Evolutionary conservation across 805 yeast genomes (phyloP).

Genomic region (Yarrowia sp.): DNA sequence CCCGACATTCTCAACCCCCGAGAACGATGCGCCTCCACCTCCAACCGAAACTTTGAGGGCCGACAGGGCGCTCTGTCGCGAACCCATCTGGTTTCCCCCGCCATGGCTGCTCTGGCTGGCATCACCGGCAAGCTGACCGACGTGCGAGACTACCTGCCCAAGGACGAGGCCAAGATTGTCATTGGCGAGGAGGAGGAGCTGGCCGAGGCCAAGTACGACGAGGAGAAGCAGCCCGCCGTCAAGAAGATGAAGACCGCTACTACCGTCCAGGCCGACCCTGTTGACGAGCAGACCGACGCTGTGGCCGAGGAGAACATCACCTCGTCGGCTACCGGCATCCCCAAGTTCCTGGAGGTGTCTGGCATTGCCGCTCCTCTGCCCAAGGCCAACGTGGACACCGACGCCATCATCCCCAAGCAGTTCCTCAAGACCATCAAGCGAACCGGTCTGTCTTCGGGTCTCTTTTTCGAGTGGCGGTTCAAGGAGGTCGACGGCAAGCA

Average conservation of each 20-base stretch:
- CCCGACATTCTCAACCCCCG: conserved; percentile 94
- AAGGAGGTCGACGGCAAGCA: conserved; percentile 61
- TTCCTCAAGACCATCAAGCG: conserved; percentile 97
- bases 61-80: conserved; percentile 97
- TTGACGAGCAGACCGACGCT: conserved; percentile 48
- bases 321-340: conserved; percentile 64
- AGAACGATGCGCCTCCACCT: conserved; percentile 98
- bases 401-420: conserved; percentile 97
- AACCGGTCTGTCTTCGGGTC: conserved; percentile 87
- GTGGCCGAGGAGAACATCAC: conserved; percentile 46
- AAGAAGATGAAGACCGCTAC: conserved; percentile 13
- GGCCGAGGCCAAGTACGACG: conserved; percentile 56
- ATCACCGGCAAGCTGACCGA: conserved; percentile 89
- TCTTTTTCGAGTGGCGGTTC: conserved; percentile 91
- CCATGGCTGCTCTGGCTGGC: conserved; percentile 99
- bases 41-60: conserved; percentile 98
- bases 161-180: conserved; percentile 50
- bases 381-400: conserved; percentile 96
- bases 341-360: conserved; percentile 73
- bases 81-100: conserved; percentile 98
- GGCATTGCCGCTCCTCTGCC: conserved; percentile 95
- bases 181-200: conserved; percentile 48
- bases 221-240: conserved; percentile 63
- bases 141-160: conserved; percentile 79
- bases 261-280: conserved; percentile 47